Percentiles rank a stretch among this genome's conserved stretches.
Conservation (phyloP, 352 stramenopile genomes). For the Phytophthora sojae region DNA sequence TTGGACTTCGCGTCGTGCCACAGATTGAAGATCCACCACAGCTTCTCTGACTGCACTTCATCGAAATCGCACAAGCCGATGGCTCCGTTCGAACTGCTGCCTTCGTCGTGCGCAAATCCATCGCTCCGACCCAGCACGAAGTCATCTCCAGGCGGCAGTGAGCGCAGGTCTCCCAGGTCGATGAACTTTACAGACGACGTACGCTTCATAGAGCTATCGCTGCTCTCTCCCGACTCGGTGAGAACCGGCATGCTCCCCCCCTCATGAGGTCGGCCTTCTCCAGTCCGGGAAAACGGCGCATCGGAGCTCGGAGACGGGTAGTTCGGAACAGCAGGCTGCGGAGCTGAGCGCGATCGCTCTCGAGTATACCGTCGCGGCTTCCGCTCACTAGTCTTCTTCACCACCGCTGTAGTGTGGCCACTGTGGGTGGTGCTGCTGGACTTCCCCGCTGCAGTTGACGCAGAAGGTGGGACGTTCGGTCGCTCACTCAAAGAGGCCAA, state of each 20-base stretch:
- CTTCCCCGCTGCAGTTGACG: slow-evolving; percentile 21
- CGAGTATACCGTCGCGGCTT: slow-evolving; percentile 45
- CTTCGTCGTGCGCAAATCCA: slow-evolving; percentile 52
- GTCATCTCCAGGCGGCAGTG: slow-evolving; percentile 44
- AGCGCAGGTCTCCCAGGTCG: slow-evolving; percentile 65
- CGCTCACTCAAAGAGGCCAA: slow-evolving; percentile 77
- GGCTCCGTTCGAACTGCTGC: slow-evolving; percentile 56
- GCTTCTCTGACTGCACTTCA: slow-evolving; percentile 78
- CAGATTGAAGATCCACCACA: slow-evolving; percentile 87
- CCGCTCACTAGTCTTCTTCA: slow-evolving; percentile 39
- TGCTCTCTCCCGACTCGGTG: slow-evolving; percentile 27
- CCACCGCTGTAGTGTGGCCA: neutral
- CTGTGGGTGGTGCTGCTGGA: slow-evolving; percentile 6
- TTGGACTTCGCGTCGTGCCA: slow-evolving; percentile 72
- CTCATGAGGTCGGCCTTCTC: slow-evolving; percentile 19
- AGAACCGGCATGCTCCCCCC: slow-evolving; percentile 31
- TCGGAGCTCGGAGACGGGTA: slow-evolving; percentile 21
- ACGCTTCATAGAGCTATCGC: slow-evolving; percentile 34
- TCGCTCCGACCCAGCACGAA: slow-evolving; percentile 35
- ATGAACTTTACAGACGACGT: slow-evolving; percentile 58
- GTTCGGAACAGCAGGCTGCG: slow-evolving; percentile 44
- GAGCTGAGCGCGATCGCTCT: slow-evolving; percentile 66
- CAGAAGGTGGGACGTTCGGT: slow-evolving; percentile 37
- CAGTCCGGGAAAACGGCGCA: slow-evolving; percentile 22
- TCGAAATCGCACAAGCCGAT: slow-evolving; percentile 84